phyloP scores from a whole-genome alignment of 805 yeast genomes.

The Yarrowia sp. region DNA sequence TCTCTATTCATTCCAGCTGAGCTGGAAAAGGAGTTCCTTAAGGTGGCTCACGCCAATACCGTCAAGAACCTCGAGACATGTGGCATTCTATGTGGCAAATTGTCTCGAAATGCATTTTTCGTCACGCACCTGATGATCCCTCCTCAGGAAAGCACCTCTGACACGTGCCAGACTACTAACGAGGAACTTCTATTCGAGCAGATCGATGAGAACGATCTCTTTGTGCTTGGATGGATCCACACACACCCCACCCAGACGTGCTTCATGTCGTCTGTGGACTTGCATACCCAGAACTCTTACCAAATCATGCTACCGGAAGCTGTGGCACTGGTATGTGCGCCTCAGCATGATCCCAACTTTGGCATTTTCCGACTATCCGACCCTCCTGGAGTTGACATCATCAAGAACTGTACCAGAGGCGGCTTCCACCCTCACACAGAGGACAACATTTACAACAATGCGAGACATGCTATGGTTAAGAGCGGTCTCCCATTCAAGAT shows the following conservation, averaged over 20 bases:
- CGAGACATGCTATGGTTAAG: conserved; percentile 62
- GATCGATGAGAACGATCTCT: conserved; percentile 62
- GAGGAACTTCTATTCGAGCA: conserved; percentile 65
- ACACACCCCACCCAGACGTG: conserved; percentile 80
- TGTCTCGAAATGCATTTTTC: conserved; percentile 67
- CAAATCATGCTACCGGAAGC: conserved; percentile 76
- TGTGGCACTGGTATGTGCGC: conserved; percentile 71
- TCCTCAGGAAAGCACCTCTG: conserved; percentile 65
- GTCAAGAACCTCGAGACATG: conserved; percentile 63
- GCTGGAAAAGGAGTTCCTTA: conserved; percentile 55
- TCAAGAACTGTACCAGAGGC: conserved; percentile 58
- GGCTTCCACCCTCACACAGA: conserved; percentile 72
- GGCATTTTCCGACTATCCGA: conserved; percentile 69
- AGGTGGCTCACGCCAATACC: conserved; percentile 60
- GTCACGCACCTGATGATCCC: conserved; percentile 69
- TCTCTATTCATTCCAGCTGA: conserved; percentile 59
- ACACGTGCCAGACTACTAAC: conserved; percentile 66
- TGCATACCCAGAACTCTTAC: conserved; percentile 72
- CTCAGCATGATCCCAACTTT: conserved; percentile 56
- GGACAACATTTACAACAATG: conserved; percentile 57
- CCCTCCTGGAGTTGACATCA: conserved; percentile 66
- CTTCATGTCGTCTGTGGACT: conserved; percentile 67
- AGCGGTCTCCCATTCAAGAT: conserved; percentile 57
- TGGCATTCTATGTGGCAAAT: conserved; percentile 69
- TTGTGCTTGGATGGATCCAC: conserved; percentile 77